Percentiles rank a stretch among this genome's conserved stretches.
Conservation (phyloP, 2,329 filamentous ascomycete species). For the Ilyonectria sp. region DNA sequence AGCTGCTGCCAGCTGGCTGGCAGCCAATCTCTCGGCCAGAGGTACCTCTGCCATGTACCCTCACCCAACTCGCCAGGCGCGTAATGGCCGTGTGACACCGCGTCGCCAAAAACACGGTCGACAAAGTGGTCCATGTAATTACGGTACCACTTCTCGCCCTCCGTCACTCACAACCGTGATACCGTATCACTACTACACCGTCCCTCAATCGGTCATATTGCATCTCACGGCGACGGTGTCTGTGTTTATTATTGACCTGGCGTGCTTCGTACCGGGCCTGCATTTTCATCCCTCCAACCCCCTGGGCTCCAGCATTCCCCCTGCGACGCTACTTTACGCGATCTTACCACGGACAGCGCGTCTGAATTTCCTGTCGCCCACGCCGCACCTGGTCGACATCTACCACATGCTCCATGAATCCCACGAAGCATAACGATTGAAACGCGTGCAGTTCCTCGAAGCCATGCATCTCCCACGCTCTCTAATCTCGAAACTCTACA, state of each 20-base stretch:
- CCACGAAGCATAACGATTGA: conserved; percentile 37
- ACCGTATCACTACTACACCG: conserved; percentile 2
- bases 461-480: conserved; percentile 94
- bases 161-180: conserved; percentile 11
- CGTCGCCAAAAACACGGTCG: conserved; percentile 50
- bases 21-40: not conserved
- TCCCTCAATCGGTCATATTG: conserved; percentile 25
- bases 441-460: conserved; percentile 29
- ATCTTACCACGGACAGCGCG: conserved; percentile 32
- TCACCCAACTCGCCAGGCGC: conserved; percentile 42
- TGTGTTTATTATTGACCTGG: conserved; percentile 10
- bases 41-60: conserved; percentile 5
- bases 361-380: conserved; percentile 30
- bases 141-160: conserved; percentile 11
- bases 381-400: conserved; percentile 24
- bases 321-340: conserved; percentile 39
- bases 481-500: conserved; percentile 92
- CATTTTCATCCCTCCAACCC: not conserved
- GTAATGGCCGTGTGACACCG: conserved; percentile 43
- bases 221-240: conserved; percentile 17
- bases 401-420: conserved; percentile 46
- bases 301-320: not conserved
- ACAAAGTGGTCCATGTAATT: conserved; percentile 41
- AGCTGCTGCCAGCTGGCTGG: not conserved
- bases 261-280: not conserved